Base-by-base conservation (phyloP, 202 grass and related monocot species). In the Dendrocalamus latiflorus region DNA sequence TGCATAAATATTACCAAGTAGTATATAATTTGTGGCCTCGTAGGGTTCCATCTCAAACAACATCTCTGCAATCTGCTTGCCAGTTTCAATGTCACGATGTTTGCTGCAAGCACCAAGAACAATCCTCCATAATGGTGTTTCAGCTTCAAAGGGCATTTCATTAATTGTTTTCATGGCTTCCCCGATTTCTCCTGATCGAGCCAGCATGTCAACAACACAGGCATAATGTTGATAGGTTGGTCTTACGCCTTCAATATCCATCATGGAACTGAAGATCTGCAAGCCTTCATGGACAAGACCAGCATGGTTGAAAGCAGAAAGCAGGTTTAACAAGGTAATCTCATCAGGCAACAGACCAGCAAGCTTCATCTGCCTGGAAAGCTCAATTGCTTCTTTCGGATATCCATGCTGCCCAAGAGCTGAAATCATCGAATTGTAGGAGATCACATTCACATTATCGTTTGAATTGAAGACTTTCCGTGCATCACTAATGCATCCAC, bases 91-190 rank as follows among this genome's bases (percentile, higher is more conserved):
- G 47, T 94, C 90, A 65, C 70, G 72, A 10, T 93, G 85, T 70
- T 87, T 81, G 79, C 85, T 90, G 77, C 91, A 93, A 10, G 88
- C 91, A 62, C 82, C 87, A 37, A 93, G 85, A 76, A 90, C 69
- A 81, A 84, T 77, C 38, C 91, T 86, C 88, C 85, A 90, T 41
- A 90, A 79, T 15, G 81, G 43, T 37, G 63, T 72, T 64, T 88
- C 85, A 76, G 85, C 78, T 86, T 90, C 58, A 55, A 90, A 77
- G 28, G 86, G 87, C 88, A 93, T 90, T 49, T 72, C 78, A 53
- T 77, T 81, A 80, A 93, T 88, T 51, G 76, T 70, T 76, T 22
- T 51, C 68, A 90, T 86, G 43, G 91, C 88, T 81, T 90, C 85
- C 41, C 65, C 34, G 9, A 90, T 86, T 72, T 72, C 58, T 61